phyloP scores from a whole-genome alignment of 768 basidiomycete species.

The Lepiota venenata region DNA sequence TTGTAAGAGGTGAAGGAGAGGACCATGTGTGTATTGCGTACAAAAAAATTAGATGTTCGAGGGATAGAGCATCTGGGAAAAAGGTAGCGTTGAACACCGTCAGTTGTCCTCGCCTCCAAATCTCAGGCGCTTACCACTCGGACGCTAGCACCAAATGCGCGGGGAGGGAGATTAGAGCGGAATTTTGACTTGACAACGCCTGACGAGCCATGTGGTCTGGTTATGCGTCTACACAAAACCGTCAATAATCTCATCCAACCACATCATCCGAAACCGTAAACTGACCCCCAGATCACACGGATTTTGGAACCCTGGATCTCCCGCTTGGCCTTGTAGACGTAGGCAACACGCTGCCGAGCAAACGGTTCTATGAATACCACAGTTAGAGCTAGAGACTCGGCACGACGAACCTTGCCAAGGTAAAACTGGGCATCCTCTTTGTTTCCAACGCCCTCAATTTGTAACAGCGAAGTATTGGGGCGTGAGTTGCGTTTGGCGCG shows the following conservation, averaged over 20 bases:
- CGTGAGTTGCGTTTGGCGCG: conserved; percentile 95
- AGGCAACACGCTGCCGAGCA: conserved; percentile 79
- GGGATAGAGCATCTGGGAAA: conserved; percentile 83
- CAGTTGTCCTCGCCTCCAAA: neutral
- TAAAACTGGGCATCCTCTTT: conserved; percentile 97
- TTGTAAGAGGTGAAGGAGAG: conserved; percentile 33
- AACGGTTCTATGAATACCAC: neutral
- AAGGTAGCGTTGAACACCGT: conserved; percentile 4
- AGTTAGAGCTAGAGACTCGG: neutral
- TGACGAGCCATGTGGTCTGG: conserved; percentile 89
- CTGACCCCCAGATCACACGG: conserved; percentile 98
- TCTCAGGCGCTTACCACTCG: conserved; percentile 66
- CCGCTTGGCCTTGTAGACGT: conserved; percentile 96
- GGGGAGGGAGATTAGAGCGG: conserved; percentile 90
- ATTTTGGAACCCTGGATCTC: conserved; percentile 93
- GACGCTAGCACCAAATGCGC: conserved; percentile 89
- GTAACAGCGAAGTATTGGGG: conserved; percentile 94
- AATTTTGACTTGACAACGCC: conserved; percentile 99
- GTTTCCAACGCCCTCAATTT: conserved; percentile 93
- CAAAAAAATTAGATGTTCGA: conserved; percentile 62
- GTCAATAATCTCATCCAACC: neutral
- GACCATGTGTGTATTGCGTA: conserved; percentile 29
- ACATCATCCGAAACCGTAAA: conserved; percentile 10
- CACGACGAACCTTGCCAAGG: conserved; percentile 85
- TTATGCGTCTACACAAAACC: conserved; percentile 67